Base-by-base conservation (phyloP, 2,329 filamentous ascomycete species). In the Cryphonectria nitschkei region DNA sequence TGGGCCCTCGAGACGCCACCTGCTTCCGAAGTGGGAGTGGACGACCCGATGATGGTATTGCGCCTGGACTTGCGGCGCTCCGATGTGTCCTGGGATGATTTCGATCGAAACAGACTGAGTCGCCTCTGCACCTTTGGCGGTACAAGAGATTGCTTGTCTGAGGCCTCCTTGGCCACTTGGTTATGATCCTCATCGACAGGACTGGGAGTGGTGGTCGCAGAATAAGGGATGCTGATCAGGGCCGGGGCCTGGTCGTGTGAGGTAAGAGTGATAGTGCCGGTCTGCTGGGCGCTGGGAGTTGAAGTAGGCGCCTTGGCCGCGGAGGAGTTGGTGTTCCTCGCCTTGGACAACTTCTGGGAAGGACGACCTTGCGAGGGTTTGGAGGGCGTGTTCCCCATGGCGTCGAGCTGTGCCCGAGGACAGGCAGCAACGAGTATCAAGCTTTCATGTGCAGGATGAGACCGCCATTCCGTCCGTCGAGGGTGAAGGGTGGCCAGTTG, bases 91-190 rank as follows among this genome's bases (percentile, higher is more conserved):
- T 78, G 78, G 1, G 78, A 79, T 11, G 81, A 80, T 67, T 76
- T 78, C 9, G 81, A 80, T 14, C 81, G 81, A 65, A 82, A 81
- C 13, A 83, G 71, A 65, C 77, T 79, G 26, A 69, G 67, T 26
- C 72, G 72, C 32, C 72, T 94, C 91, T 77, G 69, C 29, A 69
- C 62, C 63, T 60, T 73, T 29, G 71, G 58, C 9, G 71, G 56
- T 34, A 56, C 39, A 22, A 73, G 71, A 34, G 63, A 64, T 16
- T 63, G 46, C 67, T 68, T 73, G 43, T 71, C 69, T 6, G 60
- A 52, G 37, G 63, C 52, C 26, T 69, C 43, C 60, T 32, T 61
- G 65, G 8, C 34, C n/a, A 46, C n/a, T 50, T 41, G 39, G 26
- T 46, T 39, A 19, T 26, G 32, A 19, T 62, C 37, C 46, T 67